Percentiles rank a stretch among this genome's conserved stretches.
Evolutionary conservation across 1,139 yeast species (phyloP).

Genomic region (Casaregolazyma suthepensis): DNA sequence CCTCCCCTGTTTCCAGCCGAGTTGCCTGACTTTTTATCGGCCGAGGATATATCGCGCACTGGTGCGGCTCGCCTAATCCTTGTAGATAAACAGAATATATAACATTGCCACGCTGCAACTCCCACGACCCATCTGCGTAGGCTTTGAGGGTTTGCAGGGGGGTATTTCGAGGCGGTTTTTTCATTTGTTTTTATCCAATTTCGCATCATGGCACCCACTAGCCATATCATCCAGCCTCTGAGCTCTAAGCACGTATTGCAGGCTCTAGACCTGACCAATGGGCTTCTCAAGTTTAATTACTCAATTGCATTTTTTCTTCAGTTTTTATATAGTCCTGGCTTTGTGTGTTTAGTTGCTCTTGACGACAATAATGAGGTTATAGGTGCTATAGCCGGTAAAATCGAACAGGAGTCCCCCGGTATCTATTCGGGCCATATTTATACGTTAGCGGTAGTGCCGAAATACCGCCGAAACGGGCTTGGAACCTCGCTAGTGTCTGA

Average conservation of each 20-base stretch:
- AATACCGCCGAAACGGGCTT: constrained; percentile 15
- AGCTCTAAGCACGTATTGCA: constrained; percentile 10
- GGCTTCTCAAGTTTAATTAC: constrained; percentile 15
- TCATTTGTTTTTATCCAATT: not conserved
- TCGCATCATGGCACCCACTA: not conserved
- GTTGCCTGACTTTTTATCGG: not conserved
- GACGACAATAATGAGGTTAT: constrained; percentile 11
- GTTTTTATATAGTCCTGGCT: constrained; percentile 16
- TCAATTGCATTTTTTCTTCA: constrained; percentile 20
- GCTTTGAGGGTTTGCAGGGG: not conserved
- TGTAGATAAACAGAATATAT: not conserved
- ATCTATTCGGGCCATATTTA: constrained; percentile 16
- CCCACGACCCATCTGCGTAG: not conserved
- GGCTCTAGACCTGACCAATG: constrained; percentile 15
- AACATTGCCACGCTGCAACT: not conserved
- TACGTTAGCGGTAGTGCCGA: constrained; percentile 16
- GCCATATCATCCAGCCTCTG: not conserved
- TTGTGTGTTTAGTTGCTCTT: constrained; percentile 14
- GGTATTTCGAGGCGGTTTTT: not conserved
- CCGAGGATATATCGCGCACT: not conserved
- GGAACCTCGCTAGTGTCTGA: constrained; percentile 13
- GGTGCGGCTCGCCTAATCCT: not conserved
- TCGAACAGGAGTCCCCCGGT: constrained; percentile 8
- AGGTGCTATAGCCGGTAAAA: constrained; percentile 20
- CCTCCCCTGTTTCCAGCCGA: not conserved